Percentiles rank a stretch among this genome's conserved stretches.
Evolutionary conservation across 169 alveolate genomes (phyloP).

Genomic region (Cryptosporidium ubiquitum): DNA sequence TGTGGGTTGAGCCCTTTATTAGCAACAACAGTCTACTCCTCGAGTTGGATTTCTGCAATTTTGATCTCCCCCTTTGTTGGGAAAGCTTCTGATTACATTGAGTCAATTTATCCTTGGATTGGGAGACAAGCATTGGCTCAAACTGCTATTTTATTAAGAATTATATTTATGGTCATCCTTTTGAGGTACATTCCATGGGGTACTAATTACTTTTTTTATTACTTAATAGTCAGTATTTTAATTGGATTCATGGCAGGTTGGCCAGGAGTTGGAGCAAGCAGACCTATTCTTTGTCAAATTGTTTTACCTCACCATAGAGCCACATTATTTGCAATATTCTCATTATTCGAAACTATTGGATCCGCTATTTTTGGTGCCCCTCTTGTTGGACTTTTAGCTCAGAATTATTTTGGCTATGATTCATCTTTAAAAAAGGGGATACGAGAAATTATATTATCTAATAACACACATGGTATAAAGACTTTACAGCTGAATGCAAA

Average conservation of each 20-base stretch:
- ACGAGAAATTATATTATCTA: neutral
- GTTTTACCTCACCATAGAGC: constrained; percentile 79
- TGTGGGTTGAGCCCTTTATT: constrained; percentile 79
- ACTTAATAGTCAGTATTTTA: constrained; percentile 75
- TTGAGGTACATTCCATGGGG: constrained; percentile 78
- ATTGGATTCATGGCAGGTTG: constrained; percentile 81
- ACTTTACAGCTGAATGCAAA: constrained; percentile 29
- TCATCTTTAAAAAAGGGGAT: constrained; percentile 46
- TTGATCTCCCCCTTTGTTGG: constrained; percentile 80
- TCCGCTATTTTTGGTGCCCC: constrained; percentile 79
- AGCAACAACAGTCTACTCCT: constrained; percentile 76
- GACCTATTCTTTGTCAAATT: constrained; percentile 78
- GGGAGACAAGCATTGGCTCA: constrained; percentile 79
- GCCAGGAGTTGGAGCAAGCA: constrained; percentile 80
- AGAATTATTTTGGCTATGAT: constrained; percentile 50
- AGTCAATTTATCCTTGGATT: constrained; percentile 74
- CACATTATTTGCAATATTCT: constrained; percentile 78
- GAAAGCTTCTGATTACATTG: constrained; percentile 77
- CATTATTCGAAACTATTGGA: constrained; percentile 78
- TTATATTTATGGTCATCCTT: constrained; percentile 75
- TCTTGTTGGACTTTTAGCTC: constrained; percentile 72
- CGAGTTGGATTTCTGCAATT: constrained; percentile 80
- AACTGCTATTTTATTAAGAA: constrained; percentile 76
- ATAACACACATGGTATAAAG: neutral
- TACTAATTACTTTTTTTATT: constrained; percentile 73